These are phyloP conservation scores for Cephalotrichum gorgonifer DNA, from an alignment of 2,329 filamentous ascomycete genomes.

Conservation along the genomic window DNA sequence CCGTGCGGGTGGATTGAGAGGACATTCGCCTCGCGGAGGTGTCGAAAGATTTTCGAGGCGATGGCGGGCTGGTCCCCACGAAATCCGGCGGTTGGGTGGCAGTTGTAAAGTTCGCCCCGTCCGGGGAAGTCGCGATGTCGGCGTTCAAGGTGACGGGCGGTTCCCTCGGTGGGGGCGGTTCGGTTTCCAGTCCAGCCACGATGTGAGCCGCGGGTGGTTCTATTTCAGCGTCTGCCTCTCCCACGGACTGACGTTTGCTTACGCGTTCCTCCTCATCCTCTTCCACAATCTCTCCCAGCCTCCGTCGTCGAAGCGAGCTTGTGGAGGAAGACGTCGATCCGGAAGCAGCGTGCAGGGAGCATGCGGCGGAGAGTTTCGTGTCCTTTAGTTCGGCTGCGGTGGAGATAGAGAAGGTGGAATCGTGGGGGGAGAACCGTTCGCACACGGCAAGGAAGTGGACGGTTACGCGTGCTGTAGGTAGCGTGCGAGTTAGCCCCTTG, in stretches of 20 bases:
- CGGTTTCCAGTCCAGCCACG: conserved; percentile 12
- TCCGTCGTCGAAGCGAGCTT: conserved; percentile 65
- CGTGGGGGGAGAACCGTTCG: conserved; percentile 72
- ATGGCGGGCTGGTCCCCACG: conserved; percentile 34
- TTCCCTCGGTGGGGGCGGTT: conserved; percentile 8
- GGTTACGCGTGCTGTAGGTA: conserved; percentile 61
- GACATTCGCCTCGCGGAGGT: conserved; percentile 32
- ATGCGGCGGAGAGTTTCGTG: conserved; percentile 75
- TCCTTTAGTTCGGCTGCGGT: conserved; percentile 74
- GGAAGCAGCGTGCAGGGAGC: conserved; percentile 79
- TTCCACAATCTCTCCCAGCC: conserved; percentile 88
- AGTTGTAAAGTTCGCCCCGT: conserved; percentile 38
- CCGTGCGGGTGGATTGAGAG: conserved; percentile 40
- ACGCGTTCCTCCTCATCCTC: conserved; percentile 70
- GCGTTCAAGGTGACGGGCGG: conserved; percentile 39
- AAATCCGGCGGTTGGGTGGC: conserved; percentile 42
- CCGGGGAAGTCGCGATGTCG: conserved; percentile 38
- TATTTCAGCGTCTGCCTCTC: conserved; percentile 29
- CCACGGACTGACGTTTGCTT: conserved; percentile 46
- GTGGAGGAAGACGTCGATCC: conserved; percentile 78
- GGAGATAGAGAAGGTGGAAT: conserved; percentile 71
- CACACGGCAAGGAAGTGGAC: conserved; percentile 59
- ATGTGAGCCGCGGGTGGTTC: background rate
- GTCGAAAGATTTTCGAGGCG: conserved; percentile 33
- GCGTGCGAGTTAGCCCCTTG: conserved; percentile 1